These are phyloP conservation scores for Cyclotella cryptica DNA, from an alignment of 108 stramenopile species.

Conservation along the genomic window DNA sequence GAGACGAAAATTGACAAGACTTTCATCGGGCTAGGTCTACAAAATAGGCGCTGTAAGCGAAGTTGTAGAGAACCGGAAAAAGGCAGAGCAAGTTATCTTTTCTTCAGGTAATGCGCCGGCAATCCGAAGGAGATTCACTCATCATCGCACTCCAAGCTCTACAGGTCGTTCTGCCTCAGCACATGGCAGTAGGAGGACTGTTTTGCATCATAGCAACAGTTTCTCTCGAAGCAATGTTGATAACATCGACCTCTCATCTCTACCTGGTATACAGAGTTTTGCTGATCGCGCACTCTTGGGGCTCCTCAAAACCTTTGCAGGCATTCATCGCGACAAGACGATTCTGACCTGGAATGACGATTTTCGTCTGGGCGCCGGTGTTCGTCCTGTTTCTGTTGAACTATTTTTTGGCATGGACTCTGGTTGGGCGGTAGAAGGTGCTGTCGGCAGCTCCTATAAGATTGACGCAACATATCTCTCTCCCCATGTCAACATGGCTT, in stretches of 20 bases:
- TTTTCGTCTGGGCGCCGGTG: conserved; percentile 81
- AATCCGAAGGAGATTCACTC: conserved; percentile 25
- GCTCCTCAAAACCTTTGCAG: conserved; percentile 82
- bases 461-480: conserved; percentile 97
- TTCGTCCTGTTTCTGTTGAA: conserved; percentile 72
- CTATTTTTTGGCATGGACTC: conserved; percentile 95
- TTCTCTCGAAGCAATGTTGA: conserved; percentile 42
- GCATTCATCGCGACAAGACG: conserved; percentile 74
- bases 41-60: conserved; percentile 81
- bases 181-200: neutral
- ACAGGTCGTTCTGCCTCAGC: conserved; percentile 1
- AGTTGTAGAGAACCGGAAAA: conserved; percentile 73
- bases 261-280: conserved; percentile 83
- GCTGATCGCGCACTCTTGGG: conserved; percentile 85
- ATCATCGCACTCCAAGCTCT: neutral
- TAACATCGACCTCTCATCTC: conserved; percentile 66
- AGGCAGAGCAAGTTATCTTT: conserved; percentile 83
- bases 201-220: neutral
- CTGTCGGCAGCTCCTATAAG: conserved; percentile 90
- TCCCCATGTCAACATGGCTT: conserved; percentile 96
- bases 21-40: conserved; percentile 14
- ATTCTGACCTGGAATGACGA: conserved; percentile 74
- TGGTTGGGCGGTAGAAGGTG: conserved; percentile 97
- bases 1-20: neutral
- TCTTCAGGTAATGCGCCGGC: conserved; percentile 37